Base-by-base conservation (phyloP, 208 protist species). In the Acanthamoeba lenticulata region DNA sequence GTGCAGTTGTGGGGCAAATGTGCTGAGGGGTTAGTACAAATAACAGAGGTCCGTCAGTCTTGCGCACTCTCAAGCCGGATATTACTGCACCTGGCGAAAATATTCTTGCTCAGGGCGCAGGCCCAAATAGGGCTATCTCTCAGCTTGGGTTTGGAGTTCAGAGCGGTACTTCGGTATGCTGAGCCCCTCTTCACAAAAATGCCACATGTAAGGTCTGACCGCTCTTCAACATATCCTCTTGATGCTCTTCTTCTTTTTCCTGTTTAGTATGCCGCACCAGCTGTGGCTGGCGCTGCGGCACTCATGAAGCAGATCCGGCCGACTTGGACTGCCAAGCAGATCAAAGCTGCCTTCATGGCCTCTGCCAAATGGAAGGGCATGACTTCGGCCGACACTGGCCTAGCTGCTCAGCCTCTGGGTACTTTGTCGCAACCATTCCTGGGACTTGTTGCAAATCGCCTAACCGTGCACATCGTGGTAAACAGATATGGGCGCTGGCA, bases 281-380 rank as follows among this genome's bases (percentile, higher is more conserved):
- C 42, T 24, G 69, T 79, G 38, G 69, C 69, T n/a, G 69, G 69
- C 27, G 69, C 69, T 47, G 69, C 69, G 13, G 69, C 69, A 45
- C 69, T 79, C 9, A 44, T 79, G 34, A 79, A 79, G 69, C 69
- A 79, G 36, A 44, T 79, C 36, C 42, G 29, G 36, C 69, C 69
- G 15, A 27, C 17, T 24, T 79, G 69, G 69, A 79, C 36, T 19
- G 32, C 7, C 29, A 79, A 79, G 36, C 69, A 79, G 69, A 40
- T 79, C 69, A 79, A 79, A 34, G 69, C 69, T 40, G 69, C 69
- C 69, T 45, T 79, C 34, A 79, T 79, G 69, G 69, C 29, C 1
- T 32, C 69, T 15, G 69, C 69, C 69, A 79, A 38, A 13, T 79
- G 69, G 69, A 79, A 79, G 69, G 38, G 27, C 34, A 34, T 79